These are phyloP conservation scores for Apophysomyces variabilis DNA, from an alignment of 371 early-diverging fungal genomes.

Conservation along the genomic window DNA sequence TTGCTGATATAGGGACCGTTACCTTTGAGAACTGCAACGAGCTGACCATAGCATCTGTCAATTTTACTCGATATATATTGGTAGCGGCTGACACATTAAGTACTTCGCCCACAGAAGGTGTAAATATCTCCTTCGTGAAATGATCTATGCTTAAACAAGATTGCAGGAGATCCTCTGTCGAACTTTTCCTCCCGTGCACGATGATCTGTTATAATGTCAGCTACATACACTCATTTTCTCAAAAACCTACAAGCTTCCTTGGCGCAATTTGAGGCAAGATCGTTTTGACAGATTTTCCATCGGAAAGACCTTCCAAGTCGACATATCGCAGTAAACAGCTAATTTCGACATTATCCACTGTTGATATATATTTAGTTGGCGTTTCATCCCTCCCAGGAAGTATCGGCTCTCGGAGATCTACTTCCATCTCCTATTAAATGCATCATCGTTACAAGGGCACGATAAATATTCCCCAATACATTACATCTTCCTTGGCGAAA, in stretches of 20 bases:
- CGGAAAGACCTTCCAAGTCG: constrained; percentile 91
- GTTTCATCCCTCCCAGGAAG: constrained; percentile 50
- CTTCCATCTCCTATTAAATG: constrained; percentile 40
- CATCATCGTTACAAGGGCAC: not conserved
- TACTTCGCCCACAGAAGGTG: constrained; percentile 80
- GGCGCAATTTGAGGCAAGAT: constrained; percentile 87
- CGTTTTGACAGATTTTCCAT: constrained; percentile 84
- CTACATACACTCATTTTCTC: not conserved
- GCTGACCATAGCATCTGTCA: constrained; percentile 88
- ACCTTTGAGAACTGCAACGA: constrained; percentile 77
- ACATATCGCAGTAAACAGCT: constrained; percentile 80
- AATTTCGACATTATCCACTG: constrained; percentile 61
- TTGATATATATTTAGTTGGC: constrained; percentile 80
- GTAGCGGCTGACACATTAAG: constrained; percentile 89
- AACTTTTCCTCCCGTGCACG: constrained; percentile 76
- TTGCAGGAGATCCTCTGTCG: constrained; percentile 67
- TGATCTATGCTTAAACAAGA: constrained; percentile 62
- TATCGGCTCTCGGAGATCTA: constrained; percentile 51
- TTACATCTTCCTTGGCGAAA: constrained; percentile 52
- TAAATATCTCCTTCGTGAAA: constrained; percentile 83
- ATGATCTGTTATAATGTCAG: constrained; percentile 60
- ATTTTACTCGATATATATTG: constrained; percentile 77
- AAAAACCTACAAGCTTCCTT: constrained; percentile 74
- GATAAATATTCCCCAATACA: not conserved
- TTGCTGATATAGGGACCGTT: constrained; percentile 14